A percentile compares a stretch with the other conserved stretches of the same genome.
Evolutionary conservation across 2,329 filamentous ascomycete genomes (phyloP).

Genomic region (Trichoderma brevicompactum): DNA sequence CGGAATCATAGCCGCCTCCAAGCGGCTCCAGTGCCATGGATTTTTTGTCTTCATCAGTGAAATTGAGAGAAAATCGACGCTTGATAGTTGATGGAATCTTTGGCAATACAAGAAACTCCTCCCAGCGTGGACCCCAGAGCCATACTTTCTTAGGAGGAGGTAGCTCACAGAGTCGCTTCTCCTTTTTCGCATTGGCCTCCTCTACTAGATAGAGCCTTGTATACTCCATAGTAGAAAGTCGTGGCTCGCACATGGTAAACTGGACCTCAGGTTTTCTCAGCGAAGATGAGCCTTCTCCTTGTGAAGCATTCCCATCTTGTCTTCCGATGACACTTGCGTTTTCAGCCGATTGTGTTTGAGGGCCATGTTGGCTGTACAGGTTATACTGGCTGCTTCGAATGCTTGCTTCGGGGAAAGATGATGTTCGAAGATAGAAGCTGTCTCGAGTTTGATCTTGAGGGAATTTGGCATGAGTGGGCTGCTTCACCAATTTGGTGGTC

Average conservation of each 20-base stretch:
- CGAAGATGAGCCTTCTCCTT: conserved; percentile 1
- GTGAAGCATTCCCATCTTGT: neutral
- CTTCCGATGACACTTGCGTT: neutral
- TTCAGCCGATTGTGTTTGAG: neutral
- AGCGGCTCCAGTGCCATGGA: neutral
- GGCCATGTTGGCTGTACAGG: neutral
- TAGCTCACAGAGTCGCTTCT: conserved; percentile 38
- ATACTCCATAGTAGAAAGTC: conserved; percentile 49
- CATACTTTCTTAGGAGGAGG: conserved; percentile 39
- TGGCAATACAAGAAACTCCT: conserved; percentile 46
- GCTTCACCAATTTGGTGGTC: conserved; percentile 14
- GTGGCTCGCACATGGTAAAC: conserved; percentile 36
- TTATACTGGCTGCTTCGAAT: conserved; percentile 2
- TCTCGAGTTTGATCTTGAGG: conserved; percentile 13
- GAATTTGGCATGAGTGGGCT: neutral
- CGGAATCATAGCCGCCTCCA: conserved; percentile 26
- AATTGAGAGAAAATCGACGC: conserved; percentile 15
- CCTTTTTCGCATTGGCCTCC: conserved; percentile 37
- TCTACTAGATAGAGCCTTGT: conserved; percentile 43
- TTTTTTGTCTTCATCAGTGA: neutral
- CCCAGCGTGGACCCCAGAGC: conserved; percentile 44
- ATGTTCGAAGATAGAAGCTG: conserved; percentile 18
- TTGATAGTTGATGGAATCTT: conserved; percentile 38
- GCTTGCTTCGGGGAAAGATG: conserved; percentile 6
- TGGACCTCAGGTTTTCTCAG: conserved; percentile 3